Evolutionary conservation across 2,329 filamentous ascomycete species (phyloP).

Genomic region (Apiospora kogelbergensis): DNA sequence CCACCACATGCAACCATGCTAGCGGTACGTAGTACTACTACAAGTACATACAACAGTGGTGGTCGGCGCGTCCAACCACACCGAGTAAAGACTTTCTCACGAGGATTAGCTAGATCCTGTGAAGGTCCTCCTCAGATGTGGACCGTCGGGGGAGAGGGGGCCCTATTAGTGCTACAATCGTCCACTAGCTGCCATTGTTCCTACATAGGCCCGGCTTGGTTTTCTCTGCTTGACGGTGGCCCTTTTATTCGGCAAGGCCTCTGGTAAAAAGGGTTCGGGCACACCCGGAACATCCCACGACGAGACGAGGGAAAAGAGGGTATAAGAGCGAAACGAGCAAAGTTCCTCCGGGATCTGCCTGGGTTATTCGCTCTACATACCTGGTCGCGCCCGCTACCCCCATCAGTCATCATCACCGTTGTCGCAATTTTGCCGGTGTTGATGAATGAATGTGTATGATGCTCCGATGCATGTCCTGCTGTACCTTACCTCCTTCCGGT

Average conservation of each 20-base stretch:
- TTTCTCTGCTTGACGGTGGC: neutral
- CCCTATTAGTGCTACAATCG: neutral
- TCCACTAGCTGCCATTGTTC: neutral
- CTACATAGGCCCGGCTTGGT: neutral
- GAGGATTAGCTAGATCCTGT: slow-evolving; percentile 4
- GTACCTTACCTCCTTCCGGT: neutral
- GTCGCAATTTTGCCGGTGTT: slow-evolving; percentile 1
- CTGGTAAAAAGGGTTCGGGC: neutral
- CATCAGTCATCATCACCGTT: neutral
- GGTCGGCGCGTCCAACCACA: neutral
- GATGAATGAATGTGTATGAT: slow-evolving; percentile 1
- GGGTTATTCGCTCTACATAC: neutral
- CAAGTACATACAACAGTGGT: no score
- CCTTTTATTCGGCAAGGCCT: neutral
- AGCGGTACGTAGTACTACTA: neutral
- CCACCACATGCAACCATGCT: neutral
- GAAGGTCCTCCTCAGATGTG: slow-evolving; percentile 1
- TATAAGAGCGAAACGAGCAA: neutral
- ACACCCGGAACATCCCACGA: neutral
- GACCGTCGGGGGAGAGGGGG: neutral
- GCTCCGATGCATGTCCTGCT: neutral
- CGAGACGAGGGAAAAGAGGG: neutral
- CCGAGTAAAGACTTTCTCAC: neutral
- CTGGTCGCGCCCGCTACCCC: neutral
- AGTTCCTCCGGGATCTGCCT: neutral